Percentiles rank a stretch among this genome's conserved stretches.
Evolutionary conservation across 805 yeast species (phyloP).

Genomic region (Candida tallmaniae): DNA sequence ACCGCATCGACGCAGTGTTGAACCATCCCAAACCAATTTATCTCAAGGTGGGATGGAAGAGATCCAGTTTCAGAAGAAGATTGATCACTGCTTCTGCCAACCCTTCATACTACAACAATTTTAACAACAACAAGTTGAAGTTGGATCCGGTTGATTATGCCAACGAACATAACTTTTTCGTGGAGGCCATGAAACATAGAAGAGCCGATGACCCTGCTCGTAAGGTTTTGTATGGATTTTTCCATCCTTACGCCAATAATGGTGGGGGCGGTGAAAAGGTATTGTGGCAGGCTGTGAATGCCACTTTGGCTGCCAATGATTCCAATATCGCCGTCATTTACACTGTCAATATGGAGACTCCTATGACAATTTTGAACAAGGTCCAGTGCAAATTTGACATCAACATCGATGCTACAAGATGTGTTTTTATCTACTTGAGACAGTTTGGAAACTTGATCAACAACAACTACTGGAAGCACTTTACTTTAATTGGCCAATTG

Average conservation of each 20-base stretch:
- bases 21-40: conserved; percentile 31
- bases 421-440: conserved; percentile 59
- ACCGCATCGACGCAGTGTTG: conserved; percentile 28
- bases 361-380: conserved; percentile 45
- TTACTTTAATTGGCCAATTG: conserved; percentile 86
- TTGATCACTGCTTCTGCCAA: conserved; percentile 30
- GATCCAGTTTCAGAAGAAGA: conserved; percentile 37
- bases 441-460: conserved; percentile 57
- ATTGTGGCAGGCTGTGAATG: conserved; percentile 85
- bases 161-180: conserved; percentile 18
- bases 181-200: conserved; percentile 24
- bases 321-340: conserved; percentile 63
- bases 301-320: conserved; percentile 50
- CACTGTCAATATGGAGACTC: conserved; percentile 58
- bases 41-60: conserved; percentile 29
- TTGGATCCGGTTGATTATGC: conserved; percentile 25
- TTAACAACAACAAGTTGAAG: conserved; percentile 31
- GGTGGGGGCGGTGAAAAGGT: conserved; percentile 99
- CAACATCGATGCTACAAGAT: conserved; percentile 35
- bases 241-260: conserved; percentile 93
- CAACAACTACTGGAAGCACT: conserved; percentile 65
- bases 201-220: conserved; percentile 36
- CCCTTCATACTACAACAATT: conserved; percentile 39
- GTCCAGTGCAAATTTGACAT: conserved; percentile 57
- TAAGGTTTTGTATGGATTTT: conserved; percentile 65